Percentiles rank a stretch among this genome's conserved stretches.
Evolutionary conservation across 768 basidiomycete genomes (phyloP).

Genomic region (Chalciporus sphaerocephalus): DNA sequence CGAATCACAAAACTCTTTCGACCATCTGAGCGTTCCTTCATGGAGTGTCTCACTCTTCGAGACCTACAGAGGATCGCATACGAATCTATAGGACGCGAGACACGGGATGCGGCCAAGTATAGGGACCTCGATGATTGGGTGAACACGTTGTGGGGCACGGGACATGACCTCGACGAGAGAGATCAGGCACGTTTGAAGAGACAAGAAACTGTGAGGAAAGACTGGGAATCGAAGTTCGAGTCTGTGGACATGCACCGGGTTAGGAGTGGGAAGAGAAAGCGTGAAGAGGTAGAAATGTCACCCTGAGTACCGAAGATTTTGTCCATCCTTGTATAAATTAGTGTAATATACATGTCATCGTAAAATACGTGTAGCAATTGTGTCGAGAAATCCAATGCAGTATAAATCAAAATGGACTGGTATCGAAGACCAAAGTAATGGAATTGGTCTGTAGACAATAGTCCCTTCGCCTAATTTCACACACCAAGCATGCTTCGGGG

Average conservation of each 20-base stretch:
- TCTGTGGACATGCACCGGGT: conserved; percentile 17
- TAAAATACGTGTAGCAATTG: background rate
- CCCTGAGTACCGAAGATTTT: conserved; percentile 6
- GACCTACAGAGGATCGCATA: conserved; percentile 54
- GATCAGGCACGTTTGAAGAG: conserved; percentile 33
- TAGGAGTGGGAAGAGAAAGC: conserved; percentile 20
- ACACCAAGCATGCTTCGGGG: background rate
- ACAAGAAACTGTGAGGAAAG: conserved; percentile 32
- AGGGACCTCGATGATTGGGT: conserved; percentile 52
- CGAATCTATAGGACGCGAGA: conserved; percentile 50
- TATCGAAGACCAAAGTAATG: too few species aligned
- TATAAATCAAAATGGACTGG: background rate
- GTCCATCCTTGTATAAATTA: background rate
- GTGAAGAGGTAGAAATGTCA: conserved; percentile 25
- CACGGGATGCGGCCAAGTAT: conserved; percentile 27
- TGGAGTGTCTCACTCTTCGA: conserved; percentile 45
- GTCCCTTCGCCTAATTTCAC: background rate
- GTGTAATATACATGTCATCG: background rate
- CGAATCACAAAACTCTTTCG: conserved; percentile 69
- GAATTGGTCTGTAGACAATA: too few species aligned
- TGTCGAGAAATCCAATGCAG: background rate
- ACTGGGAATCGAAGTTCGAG: conserved; percentile 43
- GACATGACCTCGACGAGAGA: conserved; percentile 34
- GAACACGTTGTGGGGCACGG: conserved; percentile 37
- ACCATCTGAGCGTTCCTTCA: conserved; percentile 60